Base-by-base conservation (phyloP, 805 yeast genomes). In the Metschnikowia aberdeeniae region DNA sequence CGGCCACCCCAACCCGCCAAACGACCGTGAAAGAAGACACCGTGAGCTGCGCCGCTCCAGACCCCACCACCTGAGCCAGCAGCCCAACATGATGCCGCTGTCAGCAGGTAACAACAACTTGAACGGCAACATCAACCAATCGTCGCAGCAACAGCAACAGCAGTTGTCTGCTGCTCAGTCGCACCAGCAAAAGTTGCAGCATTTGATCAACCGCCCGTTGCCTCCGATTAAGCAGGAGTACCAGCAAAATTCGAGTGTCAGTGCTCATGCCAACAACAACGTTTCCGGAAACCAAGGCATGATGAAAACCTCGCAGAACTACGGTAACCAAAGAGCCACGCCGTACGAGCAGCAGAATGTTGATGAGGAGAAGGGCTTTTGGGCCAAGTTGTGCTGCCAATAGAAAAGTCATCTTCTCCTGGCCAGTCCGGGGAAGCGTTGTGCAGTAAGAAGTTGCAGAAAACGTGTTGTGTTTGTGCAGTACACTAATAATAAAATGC, bases 1-100 rank as follows among this genome's bases (percentile, higher is more conserved):
- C 60, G 93, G 93, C 24, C 80, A 81, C 60, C 85, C 86, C 42
- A 79, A 72, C 49, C 84, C 84, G 22, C 75, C 76, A 11, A 70
- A 70, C 48, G 76, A 72, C 29, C 57, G 75, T 36, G 75, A 70
- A 34, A 62, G 76, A 58, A 68, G 75, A 51, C 75, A 69, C 48
- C 67, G 75, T 45, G 75, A 71, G 38, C 75, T 68, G 59, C 66
- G 76, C 57, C 64, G 75, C 57, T 60, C 62, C 47, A 66, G 73
- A 52, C 74, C 68, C 35, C 72, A 66, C 46, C 67, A 62, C 39
- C 14, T 45, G 14, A 19, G 44, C 9, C 55, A 44, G 36, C 53
- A 40, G 26, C 50, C 50, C 22, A 46, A 46, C 40, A 43, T 40
- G 33, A 44, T 54, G 24, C 36, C 52, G 26, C 36, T 35, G 40